Base-by-base conservation (phyloP, 176 grass and related monocot genomes). In the Zoysia japonica region DNA sequence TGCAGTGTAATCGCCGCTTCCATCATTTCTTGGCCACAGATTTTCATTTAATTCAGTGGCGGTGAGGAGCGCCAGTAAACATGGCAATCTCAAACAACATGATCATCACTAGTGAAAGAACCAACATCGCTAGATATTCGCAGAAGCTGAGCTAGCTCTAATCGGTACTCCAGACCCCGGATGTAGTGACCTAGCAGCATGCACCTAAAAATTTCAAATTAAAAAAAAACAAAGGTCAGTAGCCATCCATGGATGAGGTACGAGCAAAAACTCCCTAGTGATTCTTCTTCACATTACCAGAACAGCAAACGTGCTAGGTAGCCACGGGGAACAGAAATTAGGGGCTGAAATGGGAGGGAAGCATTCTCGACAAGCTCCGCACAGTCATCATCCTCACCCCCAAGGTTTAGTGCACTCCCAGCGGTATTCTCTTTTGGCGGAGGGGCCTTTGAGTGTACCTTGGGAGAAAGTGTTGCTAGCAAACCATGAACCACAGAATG, bases 171-270 rank as follows among this genome's bases (percentile, higher is more conserved):
- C 28, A 99, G 80, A 78, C 92, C 96, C 60, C 92, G 84, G 65
- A 95, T 82, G 78, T 99, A 93, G 76, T 99, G 96, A 36, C 96
- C 96, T 76, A 99, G 79, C 36, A 99, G 41, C 96, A 99, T 95
- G 83, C 96, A 99, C 96, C 92, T 95, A 40, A 71, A 50, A 71
- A 88, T 7, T 5, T 69, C 17, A 78, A 75, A 87, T 3, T 59
- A 49, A 3, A 47, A 74, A 52, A 79, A 9, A 74, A 61, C 3
- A 51, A 51, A 65, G 54, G 19, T 78, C 20, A 78, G 71, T 41
- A 40, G 19, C 17, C 41, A 49, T 39, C 43, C 9, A 19, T 7
- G 3, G 77, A 77, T 28, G 67, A 57, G 53, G 46, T 74, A 13
- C 13, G 40, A 51, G 3, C 14, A 59, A 80, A 28, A 2, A 78